Percentiles rank a stretch among this genome's conserved stretches.
Evolutionary conservation across 2,329 filamentous ascomycete genomes (phyloP).

Genomic region (Fusarium neocosmosporiellum): DNA sequence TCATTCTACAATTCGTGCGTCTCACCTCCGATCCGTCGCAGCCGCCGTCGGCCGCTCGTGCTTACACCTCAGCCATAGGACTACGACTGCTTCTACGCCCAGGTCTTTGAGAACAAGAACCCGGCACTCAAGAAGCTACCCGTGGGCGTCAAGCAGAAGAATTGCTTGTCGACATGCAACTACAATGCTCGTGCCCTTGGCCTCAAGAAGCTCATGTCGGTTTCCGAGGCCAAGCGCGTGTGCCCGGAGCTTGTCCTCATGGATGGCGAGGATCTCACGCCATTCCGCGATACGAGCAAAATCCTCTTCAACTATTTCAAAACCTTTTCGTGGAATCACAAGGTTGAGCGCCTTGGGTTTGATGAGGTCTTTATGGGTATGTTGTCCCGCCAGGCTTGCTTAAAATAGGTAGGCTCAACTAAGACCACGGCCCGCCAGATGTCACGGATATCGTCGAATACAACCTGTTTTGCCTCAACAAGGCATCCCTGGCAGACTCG

Average conservation of each 20-base stretch:
- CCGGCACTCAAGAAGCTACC: slow-evolving; percentile 78
- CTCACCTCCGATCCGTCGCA: background rate
- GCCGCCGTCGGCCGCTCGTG: slow-evolving; percentile 6
- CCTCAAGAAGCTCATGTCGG: slow-evolving; percentile 84
- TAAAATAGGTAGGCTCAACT: slow-evolving; percentile 10
- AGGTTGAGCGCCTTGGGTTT: slow-evolving; percentile 85
- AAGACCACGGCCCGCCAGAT: slow-evolving; percentile 62
- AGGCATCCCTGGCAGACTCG: slow-evolving; percentile 69
- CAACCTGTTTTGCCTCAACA: slow-evolving; percentile 79
- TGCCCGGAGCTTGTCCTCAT: slow-evolving; percentile 89
- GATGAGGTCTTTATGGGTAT: slow-evolving; percentile 78
- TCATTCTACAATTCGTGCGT: slow-evolving; percentile 85
- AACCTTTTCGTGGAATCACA: slow-evolving; percentile 79
- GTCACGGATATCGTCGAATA: slow-evolving; percentile 88
- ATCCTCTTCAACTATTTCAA: slow-evolving; percentile 78
- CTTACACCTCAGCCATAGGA: slow-evolving; percentile 59
- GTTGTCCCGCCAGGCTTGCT: slow-evolving; percentile 13
- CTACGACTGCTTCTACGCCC: slow-evolving; percentile 95
- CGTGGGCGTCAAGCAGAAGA: slow-evolving; percentile 90
- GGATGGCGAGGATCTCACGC: slow-evolving; percentile 86
- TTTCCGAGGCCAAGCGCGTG: slow-evolving; percentile 80
- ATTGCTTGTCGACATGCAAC: slow-evolving; percentile 93
- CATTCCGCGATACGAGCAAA: slow-evolving; percentile 89
- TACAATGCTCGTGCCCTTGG: slow-evolving; percentile 84
- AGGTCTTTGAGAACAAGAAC: slow-evolving; percentile 85